Base-by-base conservation (phyloP, 2,329 filamentous ascomycete species). In the Leptographium procerum region DNA sequence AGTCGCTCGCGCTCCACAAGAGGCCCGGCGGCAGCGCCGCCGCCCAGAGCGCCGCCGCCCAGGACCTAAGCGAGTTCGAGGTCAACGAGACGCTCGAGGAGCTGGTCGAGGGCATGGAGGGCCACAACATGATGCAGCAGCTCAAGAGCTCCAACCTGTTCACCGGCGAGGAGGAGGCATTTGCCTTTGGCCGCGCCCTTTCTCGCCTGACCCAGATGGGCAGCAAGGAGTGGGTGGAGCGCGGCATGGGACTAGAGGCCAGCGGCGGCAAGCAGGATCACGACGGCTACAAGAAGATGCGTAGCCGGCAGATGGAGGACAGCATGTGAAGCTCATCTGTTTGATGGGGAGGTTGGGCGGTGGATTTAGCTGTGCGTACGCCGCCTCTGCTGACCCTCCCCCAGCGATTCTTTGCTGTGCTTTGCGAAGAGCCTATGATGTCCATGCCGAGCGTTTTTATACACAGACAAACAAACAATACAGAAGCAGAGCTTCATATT, bases 101-200 rank as follows among this genome's bases (percentile, higher is more conserved):
- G 67, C 79, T 95, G 66, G 88, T 96, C 82, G 90, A 96, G 66
- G 89, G 96, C 68, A 73, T 96, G 52, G 90, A 90, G 45, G 62
- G 61, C 55, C 82, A 91, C 74, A 91, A 87, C 65, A 62, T 64
- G 59, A 91, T 94, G 75, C 79, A 85, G 55, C 86, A 88, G 71
- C 77, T 99, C 66, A 95, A 95, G 75, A 86, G 85, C 64, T 90
- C 86, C 48, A 89, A 82, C 64, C 82, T 97, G 45, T 99, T 99
- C 71, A 88, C 87, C 1, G 94, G 94, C 47, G 94, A 96, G 60
- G 94, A 99, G 75, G 94, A 99, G 73, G 83, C 90, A 0, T 99
- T 99, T 75, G 94, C 94, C 0, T 99, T 99, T 76, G 91, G 91
- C 28, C 78, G 94, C 57, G 94, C 94, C 1, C 71, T 97, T 65